Evolutionary conservation across 2,329 filamentous ascomycete genomes (phyloP).

Genomic region (Colletotrichum sp.): DNA sequence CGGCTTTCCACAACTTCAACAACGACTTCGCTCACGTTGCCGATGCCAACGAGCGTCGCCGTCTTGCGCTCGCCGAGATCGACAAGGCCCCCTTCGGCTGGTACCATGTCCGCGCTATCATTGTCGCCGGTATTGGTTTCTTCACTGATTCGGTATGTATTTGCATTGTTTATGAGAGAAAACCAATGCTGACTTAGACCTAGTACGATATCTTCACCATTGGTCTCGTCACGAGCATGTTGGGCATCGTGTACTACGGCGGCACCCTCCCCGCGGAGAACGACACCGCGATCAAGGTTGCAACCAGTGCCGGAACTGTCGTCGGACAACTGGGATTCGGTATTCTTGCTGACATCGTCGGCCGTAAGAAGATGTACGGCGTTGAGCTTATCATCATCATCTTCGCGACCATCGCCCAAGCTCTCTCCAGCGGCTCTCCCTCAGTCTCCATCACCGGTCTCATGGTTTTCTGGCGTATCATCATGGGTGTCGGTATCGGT

Average conservation of each 20-base stretch:
- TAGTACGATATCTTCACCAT: conserved; percentile 82
- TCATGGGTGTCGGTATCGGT: conserved; percentile 64
- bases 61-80: conserved; percentile 80
- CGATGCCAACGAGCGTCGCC: conserved; percentile 79
- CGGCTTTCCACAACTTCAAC: conserved; percentile 78
- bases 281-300: conserved; percentile 85
- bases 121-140: conserved; percentile 85
- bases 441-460: conserved; percentile 68
- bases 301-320: conserved; percentile 83
- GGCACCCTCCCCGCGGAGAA: conserved; percentile 68
- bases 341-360: conserved; percentile 76
- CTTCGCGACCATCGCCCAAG: conserved; percentile 75
- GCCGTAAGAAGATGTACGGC: conserved; percentile 76
- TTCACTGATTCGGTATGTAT: conserved; percentile 72
- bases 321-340: conserved; percentile 84
- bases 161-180: not conserved
- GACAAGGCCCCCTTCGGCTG: conserved; percentile 84
- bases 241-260: conserved; percentile 77
- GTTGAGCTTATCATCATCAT: conserved; percentile 82
- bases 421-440: conserved; percentile 67
- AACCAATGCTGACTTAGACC: not conserved
- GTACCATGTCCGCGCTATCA: conserved; percentile 80
- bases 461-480: conserved; percentile 81
- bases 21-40: conserved; percentile 70
- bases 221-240: conserved; percentile 74